These are phyloP conservation scores for Gomphus bonarii DNA, from an alignment of 1,284 basidiomycete species.

Conservation along the genomic window DNA sequence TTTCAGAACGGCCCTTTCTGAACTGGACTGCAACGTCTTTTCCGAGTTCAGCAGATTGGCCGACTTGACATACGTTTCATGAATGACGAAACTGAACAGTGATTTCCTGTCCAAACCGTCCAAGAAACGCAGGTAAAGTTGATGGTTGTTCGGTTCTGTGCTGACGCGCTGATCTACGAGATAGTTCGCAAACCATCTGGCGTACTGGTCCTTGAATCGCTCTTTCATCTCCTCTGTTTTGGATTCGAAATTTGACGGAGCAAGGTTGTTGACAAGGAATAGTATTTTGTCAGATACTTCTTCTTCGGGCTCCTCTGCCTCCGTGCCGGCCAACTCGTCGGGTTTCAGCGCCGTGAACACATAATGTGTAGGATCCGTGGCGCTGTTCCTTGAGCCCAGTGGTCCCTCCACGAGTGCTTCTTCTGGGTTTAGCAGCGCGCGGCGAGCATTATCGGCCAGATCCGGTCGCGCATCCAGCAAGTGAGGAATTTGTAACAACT, in stretches of 20 bases:
- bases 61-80: constrained; percentile 90
- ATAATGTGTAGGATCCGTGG: constrained; percentile 33
- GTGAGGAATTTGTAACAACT: constrained; percentile 80
- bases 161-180: constrained; percentile 93
- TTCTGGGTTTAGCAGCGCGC: constrained; percentile 38
- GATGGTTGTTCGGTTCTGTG: constrained; percentile 96
- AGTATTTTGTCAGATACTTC: constrained; percentile 89
- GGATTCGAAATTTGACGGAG: constrained; percentile 84
- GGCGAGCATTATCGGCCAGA: constrained; percentile 64
- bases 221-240: constrained; percentile 81
- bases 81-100: constrained; percentile 72
- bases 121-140: constrained; percentile 88
- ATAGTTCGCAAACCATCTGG: constrained; percentile 97
- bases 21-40: constrained; percentile 74
- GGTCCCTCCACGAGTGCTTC: constrained; percentile 35
- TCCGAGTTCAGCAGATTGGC: constrained; percentile 85
- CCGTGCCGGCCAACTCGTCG: constrained; percentile 48
- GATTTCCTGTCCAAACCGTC: constrained; percentile 65
- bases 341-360: constrained; percentile 69
- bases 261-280: constrained; percentile 98
- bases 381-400: constrained; percentile 21
- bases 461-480: constrained; percentile 84
- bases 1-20: constrained; percentile 85
- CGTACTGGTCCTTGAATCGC: constrained; percentile 71
- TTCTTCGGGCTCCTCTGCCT: constrained; percentile 66